Percentiles rank a stretch among this genome's conserved stretches.
phyloP scores from a whole-genome alignment of 2,329 filamentous ascomycete species.

The Dactylellina parvicollis region DNA sequence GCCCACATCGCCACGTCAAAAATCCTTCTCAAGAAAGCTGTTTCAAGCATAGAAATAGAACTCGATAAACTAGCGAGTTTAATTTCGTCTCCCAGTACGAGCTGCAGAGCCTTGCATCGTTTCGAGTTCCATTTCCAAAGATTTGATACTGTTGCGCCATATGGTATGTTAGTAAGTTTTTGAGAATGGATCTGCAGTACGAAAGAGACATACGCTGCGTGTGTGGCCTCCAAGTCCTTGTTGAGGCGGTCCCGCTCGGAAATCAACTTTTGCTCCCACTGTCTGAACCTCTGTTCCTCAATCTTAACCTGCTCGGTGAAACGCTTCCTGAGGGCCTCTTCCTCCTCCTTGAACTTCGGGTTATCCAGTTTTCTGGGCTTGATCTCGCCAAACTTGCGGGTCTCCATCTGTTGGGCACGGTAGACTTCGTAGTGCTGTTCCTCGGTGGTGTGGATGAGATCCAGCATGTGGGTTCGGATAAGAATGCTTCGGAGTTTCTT shows the following conservation, averaged over 20 bases:
- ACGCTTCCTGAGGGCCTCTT: conserved; percentile 96
- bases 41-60: conserved; percentile 24
- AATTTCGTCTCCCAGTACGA: conserved; percentile 92
- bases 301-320: conserved; percentile 99
- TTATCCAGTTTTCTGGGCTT: conserved; percentile 98
- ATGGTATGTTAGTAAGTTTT: conserved; percentile 9
- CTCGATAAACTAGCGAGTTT: conserved; percentile 59
- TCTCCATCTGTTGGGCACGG: conserved; percentile 99
- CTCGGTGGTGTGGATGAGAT: conserved; percentile 99
- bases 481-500: conserved; percentile 99
- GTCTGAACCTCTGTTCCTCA: conserved; percentile 97
- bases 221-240: conserved; percentile 98
- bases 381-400: conserved; percentile 97
- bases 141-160: conserved; percentile 73
- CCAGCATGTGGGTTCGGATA: conserved; percentile 99
- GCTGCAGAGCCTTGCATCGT: conserved; percentile 88
- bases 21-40: conserved; percentile 37
- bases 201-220: conserved; percentile 70
- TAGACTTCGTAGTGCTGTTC: conserved; percentile 99
- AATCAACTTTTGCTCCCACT: conserved; percentile 99
- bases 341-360: conserved; percentile 99
- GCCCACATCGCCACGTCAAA: conserved; percentile 31
- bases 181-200: neutral
- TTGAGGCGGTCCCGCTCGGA: conserved; percentile 98
- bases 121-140: conserved; percentile 91